Percentiles rank a stretch among this genome's conserved stretches.
These are phyloP conservation scores for Beauveria scarabaeidicola DNA, from an alignment of 2,329 filamentous ascomycete genomes.

Conservation along the genomic window DNA sequence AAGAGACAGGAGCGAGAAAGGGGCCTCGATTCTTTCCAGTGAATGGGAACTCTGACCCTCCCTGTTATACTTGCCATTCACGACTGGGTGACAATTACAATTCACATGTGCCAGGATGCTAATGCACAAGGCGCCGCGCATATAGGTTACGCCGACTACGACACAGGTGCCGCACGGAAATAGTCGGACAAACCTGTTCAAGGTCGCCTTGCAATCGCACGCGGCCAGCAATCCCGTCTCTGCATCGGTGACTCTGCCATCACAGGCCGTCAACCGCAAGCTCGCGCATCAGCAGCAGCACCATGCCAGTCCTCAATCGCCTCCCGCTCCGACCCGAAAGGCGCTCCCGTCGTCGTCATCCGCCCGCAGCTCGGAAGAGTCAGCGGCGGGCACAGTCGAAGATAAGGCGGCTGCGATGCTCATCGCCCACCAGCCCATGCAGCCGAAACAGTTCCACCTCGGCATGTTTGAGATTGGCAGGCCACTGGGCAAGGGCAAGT, in stretches of 20 bases:
- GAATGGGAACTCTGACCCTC: background rate
- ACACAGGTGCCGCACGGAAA: conserved; percentile 42
- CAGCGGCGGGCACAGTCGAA: conserved; percentile 29
- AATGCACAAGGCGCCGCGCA: background rate
- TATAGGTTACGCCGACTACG: conserved; percentile 21
- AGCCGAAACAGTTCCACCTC: conserved; percentile 66
- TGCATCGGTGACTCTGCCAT: conserved; percentile 58
- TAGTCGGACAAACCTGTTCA: conserved; percentile 74
- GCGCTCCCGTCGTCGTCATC: conserved; percentile 18
- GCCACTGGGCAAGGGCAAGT: conserved; percentile 79
- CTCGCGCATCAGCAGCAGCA: conserved; percentile 20
- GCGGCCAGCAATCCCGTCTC: conserved; percentile 50
- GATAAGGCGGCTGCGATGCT: conserved; percentile 35
- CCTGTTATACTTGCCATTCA: background rate
- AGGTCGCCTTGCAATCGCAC: conserved; percentile 73
- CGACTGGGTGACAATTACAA: background rate
- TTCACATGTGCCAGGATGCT: background rate
- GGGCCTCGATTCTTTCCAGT: background rate
- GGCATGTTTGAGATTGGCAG: conserved; percentile 93
- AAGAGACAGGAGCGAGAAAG: background rate
- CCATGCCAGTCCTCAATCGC: conserved; percentile 41
- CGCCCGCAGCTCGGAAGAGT: conserved; percentile 40
- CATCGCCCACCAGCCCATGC: conserved; percentile 47
- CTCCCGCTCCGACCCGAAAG: conserved; percentile 19
- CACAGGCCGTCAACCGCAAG: conserved; percentile 54